Base-by-base conservation (phyloP, 352 stramenopile genomes). In the Pythium monospermum region DNA sequence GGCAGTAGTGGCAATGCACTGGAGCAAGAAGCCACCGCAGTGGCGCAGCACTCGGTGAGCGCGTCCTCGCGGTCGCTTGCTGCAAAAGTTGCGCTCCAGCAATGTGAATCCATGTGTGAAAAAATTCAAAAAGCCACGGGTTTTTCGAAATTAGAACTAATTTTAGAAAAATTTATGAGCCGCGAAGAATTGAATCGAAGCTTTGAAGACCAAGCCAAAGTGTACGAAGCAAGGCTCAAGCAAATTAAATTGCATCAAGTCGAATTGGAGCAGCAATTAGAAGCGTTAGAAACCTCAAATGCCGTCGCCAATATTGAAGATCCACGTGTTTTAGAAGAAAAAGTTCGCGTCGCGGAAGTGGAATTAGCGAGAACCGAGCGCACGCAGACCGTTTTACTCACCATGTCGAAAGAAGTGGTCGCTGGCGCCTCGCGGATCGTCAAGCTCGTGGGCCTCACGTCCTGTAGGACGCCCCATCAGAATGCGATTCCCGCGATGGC, bases 61-160 rank as follows among this genome's bases (percentile, higher is more conserved):
- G 62, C 65, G 6, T 69, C 62, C 0, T 83, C 76, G 1, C 71
- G 71, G 3, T 88, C 77, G 15, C 48, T 91, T 4, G 74, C 73
- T 2, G 73, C 79, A 6, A 90, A 89, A 52, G 66, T 88, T 7
- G 83, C 80, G 23, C 61, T 90, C 6, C 78, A 91, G 56, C 80
- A 91, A 37, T 91, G 78, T 48, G 76, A 93, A 39, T 69, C 73
- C 31, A 89, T 91, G 73, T 89, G 78, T 35, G 78, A 89, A 13
- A 89, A 88, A 43, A 88, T 93, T 26, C 79, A 91, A 44, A 85
- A 85, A 32, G 80, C 77, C 18, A 93, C 83, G 1, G 83, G 83
- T 5, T 84, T 82, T 47, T 77, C 76, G 5, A 86, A 88, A 37
- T 80, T 93, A 48, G 75, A 89, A 47, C 41, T 79, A 19, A 87